Evolutionary conservation across 1,139 yeast genomes (phyloP), one percentile per base, ranked within the genome.

Genomic region (Pichia sp.): DNA sequence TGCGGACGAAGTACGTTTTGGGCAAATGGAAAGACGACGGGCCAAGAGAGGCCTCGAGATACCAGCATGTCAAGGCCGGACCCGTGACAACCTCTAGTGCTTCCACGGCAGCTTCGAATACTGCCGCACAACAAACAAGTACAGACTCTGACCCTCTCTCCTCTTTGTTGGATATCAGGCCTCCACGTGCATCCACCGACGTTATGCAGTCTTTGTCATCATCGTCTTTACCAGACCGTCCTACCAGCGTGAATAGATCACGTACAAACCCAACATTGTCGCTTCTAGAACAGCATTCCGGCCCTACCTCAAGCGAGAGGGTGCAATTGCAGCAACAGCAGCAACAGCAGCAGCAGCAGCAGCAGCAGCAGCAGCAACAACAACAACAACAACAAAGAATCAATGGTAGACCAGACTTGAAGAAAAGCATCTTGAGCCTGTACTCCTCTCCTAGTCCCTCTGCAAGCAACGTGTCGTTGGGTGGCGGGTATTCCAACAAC

Each of bases 1-100:
- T 93, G 60, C 78, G 93, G 60, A 90, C 96, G 7, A 93, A 93
- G 70, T 93, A 93, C 67, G 98, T 90, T 62, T 68, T 87, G 72
- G 89, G 85, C 71, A 87, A 92, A 67, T 93, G 99, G 99, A 84
- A 78, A 5, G 68, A 82, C 23, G 92, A 92, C 4, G 84, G 84
- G 62, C 89, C 90, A 2, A 69, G 77, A 60, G 68, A 80, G 1
- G 36, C 62, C 34, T 42, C 40, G 11, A 43, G 55, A 31, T 55
- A 49, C 30, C 16, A 46, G 15, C 23, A 44, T 44, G 47, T 44
- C 32, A 19, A 3, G 30, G 10, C 47, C 31, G 19, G 40, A 36
- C n/a, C 40, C 40, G 40, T 36, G 40, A 36, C 52, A 29, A 41
- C 56, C 47, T 19, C 53, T 23, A 45, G 19, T 26, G 16, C 53